A percentile compares a stretch with the other conserved stretches of the same genome.
phyloP scores from a whole-genome alignment of 2,329 filamentous ascomycete species.

The Fusarium austroafricanum region DNA sequence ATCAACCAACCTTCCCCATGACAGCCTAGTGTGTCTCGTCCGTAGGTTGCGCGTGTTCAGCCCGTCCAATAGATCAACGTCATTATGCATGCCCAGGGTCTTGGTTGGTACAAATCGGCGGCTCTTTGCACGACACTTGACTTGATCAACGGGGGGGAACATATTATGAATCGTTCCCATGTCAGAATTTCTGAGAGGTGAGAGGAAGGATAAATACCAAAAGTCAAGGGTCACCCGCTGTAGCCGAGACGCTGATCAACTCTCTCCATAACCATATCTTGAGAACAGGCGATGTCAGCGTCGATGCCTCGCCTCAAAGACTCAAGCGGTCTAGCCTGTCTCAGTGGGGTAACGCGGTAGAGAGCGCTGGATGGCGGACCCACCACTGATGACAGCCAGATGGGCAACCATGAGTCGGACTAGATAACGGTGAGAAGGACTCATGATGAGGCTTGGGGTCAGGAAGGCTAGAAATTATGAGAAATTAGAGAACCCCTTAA shows the following conservation, averaged over 20 bases:
- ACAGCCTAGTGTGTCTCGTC: constrained; percentile 37
- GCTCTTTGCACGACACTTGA: constrained; percentile 26
- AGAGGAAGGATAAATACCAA: not conserved
- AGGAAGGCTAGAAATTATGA: not conserved
- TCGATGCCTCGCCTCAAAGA: constrained; percentile 20
- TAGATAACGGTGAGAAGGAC: not conserved
- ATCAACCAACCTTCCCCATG: constrained; percentile 34
- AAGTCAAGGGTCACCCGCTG: not conserved
- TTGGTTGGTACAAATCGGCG: constrained; percentile 33
- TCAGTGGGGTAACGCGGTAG: constrained; percentile 20
- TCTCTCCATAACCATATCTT: constrained; percentile 2
- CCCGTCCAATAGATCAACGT: constrained; percentile 37
- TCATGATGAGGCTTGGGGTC: no score
- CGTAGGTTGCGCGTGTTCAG: constrained; percentile 39
- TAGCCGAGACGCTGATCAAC: constrained; percentile 16
- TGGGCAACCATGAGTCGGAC: not conserved
- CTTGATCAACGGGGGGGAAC: constrained; percentile 21
- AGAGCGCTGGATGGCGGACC: not conserved
- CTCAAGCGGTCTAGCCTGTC: constrained; percentile 31
- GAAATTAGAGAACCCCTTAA: no score
- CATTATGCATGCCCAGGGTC: constrained; percentile 36
- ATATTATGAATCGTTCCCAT: not conserved
- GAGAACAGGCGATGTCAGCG: constrained; percentile 8
- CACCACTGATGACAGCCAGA: not conserved
- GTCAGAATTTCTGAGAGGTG: not conserved